phyloP scores from a whole-genome alignment of 306 rosid species.

The Trifolium dubium region DNA sequence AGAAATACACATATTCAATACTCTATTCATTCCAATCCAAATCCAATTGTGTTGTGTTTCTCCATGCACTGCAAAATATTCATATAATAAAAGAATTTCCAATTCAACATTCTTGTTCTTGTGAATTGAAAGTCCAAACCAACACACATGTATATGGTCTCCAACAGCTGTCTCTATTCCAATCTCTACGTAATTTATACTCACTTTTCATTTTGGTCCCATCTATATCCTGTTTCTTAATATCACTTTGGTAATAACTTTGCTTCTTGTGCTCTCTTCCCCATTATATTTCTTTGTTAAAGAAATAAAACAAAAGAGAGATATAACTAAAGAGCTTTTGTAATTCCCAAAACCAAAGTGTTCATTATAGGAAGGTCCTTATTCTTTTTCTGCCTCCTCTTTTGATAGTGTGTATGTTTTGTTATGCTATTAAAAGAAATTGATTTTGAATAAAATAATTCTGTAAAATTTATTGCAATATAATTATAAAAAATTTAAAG shows the following conservation, averaged over 20 bases:
- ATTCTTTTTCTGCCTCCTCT: conserved; percentile 43
- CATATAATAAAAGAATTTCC: conserved; percentile 2
- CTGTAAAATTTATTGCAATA: too few species aligned
- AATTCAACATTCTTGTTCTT: conserved; percentile 43
- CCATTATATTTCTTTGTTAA: conserved; percentile 21
- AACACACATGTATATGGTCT: conserved; percentile 48
- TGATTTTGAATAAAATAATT: too few species aligned
- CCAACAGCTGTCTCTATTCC: conserved; percentile 56
- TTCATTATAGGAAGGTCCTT: conserved; percentile 53
- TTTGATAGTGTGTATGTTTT: conserved; percentile 18
- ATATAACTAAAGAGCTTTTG: conserved; percentile 43
- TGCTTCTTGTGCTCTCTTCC: conserved; percentile 37
- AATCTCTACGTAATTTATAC: conserved; percentile 43
- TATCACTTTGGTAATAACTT: conserved; percentile 46
- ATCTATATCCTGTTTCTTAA: conserved; percentile 44
- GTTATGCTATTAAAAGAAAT: too few species aligned
- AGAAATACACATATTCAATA: conserved; percentile 8
- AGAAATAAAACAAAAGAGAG: conserved; percentile 3
- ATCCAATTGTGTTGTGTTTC: conserved; percentile 37
- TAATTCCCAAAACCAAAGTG: conserved; percentile 60
- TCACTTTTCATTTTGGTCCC: conserved; percentile 60
- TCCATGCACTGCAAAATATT: conserved; percentile 29
- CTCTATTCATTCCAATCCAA: conserved; percentile 32
- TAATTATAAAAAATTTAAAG: too few species aligned
- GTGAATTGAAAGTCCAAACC: conserved; percentile 47